Conservation (phyloP, 768 basidiomycete genomes). For the Nidula microcarpa region DNA sequence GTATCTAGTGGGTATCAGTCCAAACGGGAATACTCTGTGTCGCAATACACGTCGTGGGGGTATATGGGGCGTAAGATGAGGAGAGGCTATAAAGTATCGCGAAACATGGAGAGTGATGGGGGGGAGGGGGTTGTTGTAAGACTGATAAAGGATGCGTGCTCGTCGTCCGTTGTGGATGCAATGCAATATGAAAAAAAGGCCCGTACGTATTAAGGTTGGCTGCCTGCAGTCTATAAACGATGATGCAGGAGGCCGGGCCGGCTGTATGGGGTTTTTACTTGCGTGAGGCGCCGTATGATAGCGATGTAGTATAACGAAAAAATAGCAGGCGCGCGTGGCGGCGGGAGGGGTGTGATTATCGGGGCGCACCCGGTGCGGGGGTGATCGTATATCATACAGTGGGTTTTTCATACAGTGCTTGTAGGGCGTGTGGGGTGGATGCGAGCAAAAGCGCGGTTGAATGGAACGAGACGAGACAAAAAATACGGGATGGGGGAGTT, state of each 20-base stretch:
- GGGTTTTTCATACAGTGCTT: not conserved
- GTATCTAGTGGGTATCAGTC: constrained; percentile 20
- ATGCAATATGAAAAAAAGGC: constrained; percentile 1
- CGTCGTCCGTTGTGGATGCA: constrained; percentile 1
- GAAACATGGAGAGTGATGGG: not conserved
- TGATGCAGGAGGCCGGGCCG: not conserved
- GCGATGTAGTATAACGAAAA: no score
- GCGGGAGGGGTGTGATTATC: not conserved
- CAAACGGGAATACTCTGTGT: constrained; percentile 20
- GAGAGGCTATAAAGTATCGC: constrained; percentile 7
- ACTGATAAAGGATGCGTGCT: not conserved
- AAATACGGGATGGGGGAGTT: not conserved
- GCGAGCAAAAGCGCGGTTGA: not conserved
- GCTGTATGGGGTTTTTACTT: not conserved
- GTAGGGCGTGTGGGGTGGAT: not conserved
- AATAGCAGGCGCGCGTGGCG: no score
- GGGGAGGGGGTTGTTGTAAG: not conserved
- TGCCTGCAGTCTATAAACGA: not conserved
- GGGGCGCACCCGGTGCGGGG: constrained; percentile 14
- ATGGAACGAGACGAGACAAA: not conserved
- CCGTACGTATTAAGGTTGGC: constrained; percentile 17
- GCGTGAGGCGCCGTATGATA: not conserved
- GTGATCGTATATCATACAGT: constrained; percentile 35
- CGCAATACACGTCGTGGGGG: constrained; percentile 21
- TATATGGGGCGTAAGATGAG: constrained; percentile 11